Evolutionary conservation across 805 yeast species (phyloP).

Genomic region (Candida lessepsii): DNA sequence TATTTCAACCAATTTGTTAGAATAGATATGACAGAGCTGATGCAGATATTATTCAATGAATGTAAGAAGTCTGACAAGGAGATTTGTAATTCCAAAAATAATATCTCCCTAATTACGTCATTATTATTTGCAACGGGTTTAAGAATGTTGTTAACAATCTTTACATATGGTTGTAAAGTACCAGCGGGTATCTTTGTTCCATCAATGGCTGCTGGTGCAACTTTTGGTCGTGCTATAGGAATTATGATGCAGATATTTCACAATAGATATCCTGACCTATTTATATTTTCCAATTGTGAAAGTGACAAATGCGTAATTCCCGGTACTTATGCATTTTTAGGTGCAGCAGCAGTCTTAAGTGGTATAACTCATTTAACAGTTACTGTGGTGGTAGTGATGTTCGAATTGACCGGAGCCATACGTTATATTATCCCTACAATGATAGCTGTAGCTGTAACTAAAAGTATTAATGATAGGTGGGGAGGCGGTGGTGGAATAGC

Average conservation of each 20-base stretch:
- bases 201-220: slow-evolving; percentile 94
- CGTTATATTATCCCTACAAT: slow-evolving; percentile 90
- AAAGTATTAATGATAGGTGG: slow-evolving; percentile 69
- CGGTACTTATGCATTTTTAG: slow-evolving; percentile 92
- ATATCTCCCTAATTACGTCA: slow-evolving; percentile 45
- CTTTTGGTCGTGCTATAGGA: slow-evolving; percentile 88
- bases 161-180: slow-evolving; percentile 89
- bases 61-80: slow-evolving; percentile 51
- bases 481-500: slow-evolving; percentile 93
- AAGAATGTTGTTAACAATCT: slow-evolving; percentile 67
- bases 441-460: slow-evolving; percentile 91
- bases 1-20: slow-evolving; percentile 80
- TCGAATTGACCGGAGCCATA: slow-evolving; percentile 93
- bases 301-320: slow-evolving; percentile 70
- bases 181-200: slow-evolving; percentile 99
- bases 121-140: slow-evolving; percentile 68
- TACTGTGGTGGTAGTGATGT: slow-evolving; percentile 92
- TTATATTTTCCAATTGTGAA: slow-evolving; percentile 30
- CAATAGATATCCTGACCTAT: slow-evolving; percentile 31
- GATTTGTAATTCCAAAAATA: slow-evolving; percentile 36
- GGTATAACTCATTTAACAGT: slow-evolving; percentile 93
- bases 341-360: slow-evolving; percentile 92
- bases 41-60: slow-evolving; percentile 86
- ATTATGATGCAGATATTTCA: slow-evolving; percentile 54
- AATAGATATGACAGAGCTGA: slow-evolving; percentile 92